Base-by-base conservation (phyloP, 2,329 filamentous ascomycete species). In the Balansia obtecta region DNA sequence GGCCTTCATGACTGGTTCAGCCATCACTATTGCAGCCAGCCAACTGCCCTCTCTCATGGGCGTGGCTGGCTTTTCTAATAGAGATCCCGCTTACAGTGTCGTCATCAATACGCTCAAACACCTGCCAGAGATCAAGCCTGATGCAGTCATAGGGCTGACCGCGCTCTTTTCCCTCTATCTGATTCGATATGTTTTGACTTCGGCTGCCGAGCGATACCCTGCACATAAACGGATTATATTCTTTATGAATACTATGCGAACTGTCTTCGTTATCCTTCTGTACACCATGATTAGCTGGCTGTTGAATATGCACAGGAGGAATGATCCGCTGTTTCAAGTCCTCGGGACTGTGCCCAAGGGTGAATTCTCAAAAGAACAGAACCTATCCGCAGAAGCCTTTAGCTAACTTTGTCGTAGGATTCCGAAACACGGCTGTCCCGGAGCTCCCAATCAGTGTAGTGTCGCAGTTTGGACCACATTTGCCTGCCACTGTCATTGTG, bases 1-100 rank as follows among this genome's bases (percentile, higher is more conserved):
- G 0, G 89, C 93, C 2, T 97, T 95, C 72, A 96, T 97, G 86
- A 97, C 93, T 0, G 91, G 91, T 2, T 95, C 91, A 5, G 89
- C 91, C 49, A 77, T 98, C 65, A 95, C 80, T 60, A 97, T 98
- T 62, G 82, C 80, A 15, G 77, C 81, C 22, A 90, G 93, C 34
- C 93, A 98, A 66, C 75, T 96, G 5, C 85, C 87, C 1, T 76
- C 77, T 2, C 70, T 97, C 65, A 78, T 98, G 70, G 93, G 93
- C 7, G 83, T 95, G 61, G 75, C 74, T 1, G 77, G 78, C 20
- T 82, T 93, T 65, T 80, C 83, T 55, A 94, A 82, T 13, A 77
- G 88, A 57, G 89, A 79, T 15, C 68, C 88, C 0, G 88, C 93
- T 0, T 97, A 95, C 63, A 65, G 72, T 58, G 86, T 95, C 50